Evolutionary conservation across 805 yeast species (phyloP).

Genomic region (Metschnikowia lochheadii): DNA sequence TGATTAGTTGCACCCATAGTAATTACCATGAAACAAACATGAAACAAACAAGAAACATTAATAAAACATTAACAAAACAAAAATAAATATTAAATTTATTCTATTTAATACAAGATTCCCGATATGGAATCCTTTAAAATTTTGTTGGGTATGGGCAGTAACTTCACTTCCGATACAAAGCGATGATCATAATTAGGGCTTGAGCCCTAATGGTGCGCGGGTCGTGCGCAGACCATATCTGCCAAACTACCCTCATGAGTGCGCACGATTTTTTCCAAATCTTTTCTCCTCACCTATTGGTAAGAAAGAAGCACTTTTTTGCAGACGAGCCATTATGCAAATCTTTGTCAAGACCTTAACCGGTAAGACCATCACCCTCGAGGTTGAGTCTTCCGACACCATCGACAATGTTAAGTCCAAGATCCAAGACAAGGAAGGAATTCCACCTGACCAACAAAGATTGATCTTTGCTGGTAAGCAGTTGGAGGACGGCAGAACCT

Average conservation of each 20-base stretch:
- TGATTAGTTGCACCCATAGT: not conserved
- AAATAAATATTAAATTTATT: too few species aligned
- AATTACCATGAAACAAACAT: not conserved
- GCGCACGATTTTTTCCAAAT: slow-evolving; percentile 1
- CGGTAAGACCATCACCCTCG: slow-evolving; percentile 98
- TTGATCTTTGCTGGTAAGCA: slow-evolving; percentile 99
- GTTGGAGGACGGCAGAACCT: slow-evolving; percentile 98
- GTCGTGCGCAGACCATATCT: not conserved
- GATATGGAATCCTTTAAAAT: too few species aligned
- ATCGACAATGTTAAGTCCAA: slow-evolving; percentile 98
- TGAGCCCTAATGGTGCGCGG: slow-evolving; percentile 10
- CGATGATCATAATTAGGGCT: slow-evolving; percentile 8
- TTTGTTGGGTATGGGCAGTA: too few species aligned
- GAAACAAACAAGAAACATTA: not conserved
- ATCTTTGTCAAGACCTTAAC: slow-evolving; percentile 99
- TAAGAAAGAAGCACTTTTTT: slow-evolving; percentile 46
- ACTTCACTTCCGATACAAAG: too few species aligned
- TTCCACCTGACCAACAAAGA: slow-evolving; percentile 99
- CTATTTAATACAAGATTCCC: too few species aligned
- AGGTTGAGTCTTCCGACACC: slow-evolving; percentile 98
- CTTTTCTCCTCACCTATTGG: slow-evolving; percentile 24
- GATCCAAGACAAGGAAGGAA: slow-evolving; percentile 99
- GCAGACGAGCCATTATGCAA: slow-evolving; percentile 61
- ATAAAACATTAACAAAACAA: too few species aligned
- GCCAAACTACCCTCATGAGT: not conserved